A percentile compares a stretch with the other conserved stretches of the same genome.
Evolutionary conservation across 495 filamentous ascomycete genomes (phyloP).

Genomic region (Talaromyces borbonicus): DNA sequence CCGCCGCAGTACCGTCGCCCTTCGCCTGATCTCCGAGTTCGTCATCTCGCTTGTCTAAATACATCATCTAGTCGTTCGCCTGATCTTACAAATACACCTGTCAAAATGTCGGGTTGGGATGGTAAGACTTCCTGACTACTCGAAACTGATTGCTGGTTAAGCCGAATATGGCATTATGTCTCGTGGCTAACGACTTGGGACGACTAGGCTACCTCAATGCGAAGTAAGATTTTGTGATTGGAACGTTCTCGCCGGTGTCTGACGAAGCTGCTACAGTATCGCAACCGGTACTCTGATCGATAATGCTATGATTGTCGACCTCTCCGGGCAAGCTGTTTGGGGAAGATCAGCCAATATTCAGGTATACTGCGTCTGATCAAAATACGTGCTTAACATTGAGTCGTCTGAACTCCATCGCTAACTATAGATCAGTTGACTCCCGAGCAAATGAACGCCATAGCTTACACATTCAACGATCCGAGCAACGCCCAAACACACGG

Average conservation of each 20-base stretch:
- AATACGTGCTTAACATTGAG: no score
- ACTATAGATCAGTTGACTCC: constrained; percentile 22
- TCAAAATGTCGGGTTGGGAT: constrained; percentile 7
- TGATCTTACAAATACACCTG: not conserved
- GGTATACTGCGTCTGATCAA: constrained; percentile 3
- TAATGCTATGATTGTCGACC: constrained; percentile 4
- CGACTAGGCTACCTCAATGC: not conserved
- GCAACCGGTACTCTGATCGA: constrained; percentile 4
- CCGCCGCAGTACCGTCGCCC: not conserved
- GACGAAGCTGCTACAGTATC: constrained; percentile 41
- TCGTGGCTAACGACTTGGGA: not conserved
- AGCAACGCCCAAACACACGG: constrained; percentile 36
- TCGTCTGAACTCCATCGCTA: constrained; percentile 3
- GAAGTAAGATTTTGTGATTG: not conserved
- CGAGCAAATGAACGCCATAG: constrained; percentile 28
- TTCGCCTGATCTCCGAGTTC: not conserved
- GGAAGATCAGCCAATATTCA: not conserved
- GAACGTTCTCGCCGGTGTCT: constrained; percentile 59
- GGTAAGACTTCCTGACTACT: not conserved
- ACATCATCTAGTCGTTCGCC: not conserved
- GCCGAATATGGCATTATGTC: no score
- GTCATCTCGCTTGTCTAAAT: not conserved
- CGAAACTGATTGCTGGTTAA: no score
- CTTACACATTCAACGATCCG: constrained; percentile 21
- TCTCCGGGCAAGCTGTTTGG: constrained; percentile 1